phyloP scores from a whole-genome alignment of 2,329 filamentous ascomycete genomes.

The Neoscytalidium dimidiatum region DNA sequence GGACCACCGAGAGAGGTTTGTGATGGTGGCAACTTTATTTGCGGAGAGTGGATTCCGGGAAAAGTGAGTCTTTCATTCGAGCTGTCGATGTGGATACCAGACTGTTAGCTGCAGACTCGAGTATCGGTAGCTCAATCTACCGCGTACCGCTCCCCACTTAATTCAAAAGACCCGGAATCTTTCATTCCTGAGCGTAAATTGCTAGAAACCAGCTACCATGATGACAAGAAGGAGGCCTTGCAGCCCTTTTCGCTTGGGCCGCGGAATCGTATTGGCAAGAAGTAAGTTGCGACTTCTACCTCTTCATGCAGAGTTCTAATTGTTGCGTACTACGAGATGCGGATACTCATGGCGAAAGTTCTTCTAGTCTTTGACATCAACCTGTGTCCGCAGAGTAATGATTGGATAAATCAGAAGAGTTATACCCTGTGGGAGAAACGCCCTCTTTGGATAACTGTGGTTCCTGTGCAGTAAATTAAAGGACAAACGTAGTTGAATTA shows the following conservation, averaged over 20 bases:
- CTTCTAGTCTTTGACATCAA: slow-evolving; percentile 42
- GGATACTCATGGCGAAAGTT: slow-evolving; percentile 39
- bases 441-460: slow-evolving; percentile 22
- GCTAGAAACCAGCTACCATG: slow-evolving; percentile 13
- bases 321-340: slow-evolving; percentile 44
- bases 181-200: slow-evolving; percentile 47
- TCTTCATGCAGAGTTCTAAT: slow-evolving; percentile 26
- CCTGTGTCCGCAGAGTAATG: slow-evolving; percentile 33
- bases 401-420: slow-evolving; percentile 34
- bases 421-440: slow-evolving; percentile 41
- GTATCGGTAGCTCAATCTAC: not conserved
- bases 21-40: not conserved
- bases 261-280: slow-evolving; percentile 31
- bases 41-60: not conserved
- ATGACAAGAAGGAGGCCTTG: not conserved
- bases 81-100: not conserved
- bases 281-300: not conserved
- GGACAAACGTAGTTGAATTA: no score
- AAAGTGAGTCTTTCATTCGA: slow-evolving; percentile 21
- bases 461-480: not conserved
- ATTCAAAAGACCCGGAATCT: slow-evolving; percentile 37
- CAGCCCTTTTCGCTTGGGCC: slow-evolving; percentile 32
- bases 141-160: slow-evolving; percentile 19
- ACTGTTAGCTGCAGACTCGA: not conserved
- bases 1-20: not conserved